Evolutionary conservation across 2,329 filamentous ascomycete species (phyloP).

Genomic region (Hypoxylon rubiginosum): DNA sequence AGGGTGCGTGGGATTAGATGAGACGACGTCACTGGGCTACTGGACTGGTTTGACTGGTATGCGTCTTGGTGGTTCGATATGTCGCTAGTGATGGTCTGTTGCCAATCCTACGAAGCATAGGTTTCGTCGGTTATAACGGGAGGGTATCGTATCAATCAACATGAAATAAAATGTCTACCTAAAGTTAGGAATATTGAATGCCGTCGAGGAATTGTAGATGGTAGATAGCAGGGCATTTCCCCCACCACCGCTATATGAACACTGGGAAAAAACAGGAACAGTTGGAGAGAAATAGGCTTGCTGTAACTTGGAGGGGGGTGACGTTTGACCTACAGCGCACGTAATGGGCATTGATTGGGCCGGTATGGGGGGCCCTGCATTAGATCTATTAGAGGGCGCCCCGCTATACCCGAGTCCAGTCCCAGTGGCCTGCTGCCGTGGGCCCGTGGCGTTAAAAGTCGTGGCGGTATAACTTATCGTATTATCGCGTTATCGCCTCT

Average conservation of each 20-base stretch:
- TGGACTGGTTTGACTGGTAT: too few relatives aligned
- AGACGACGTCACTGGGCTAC: slow-evolving; percentile 37
- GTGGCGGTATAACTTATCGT: slow-evolving; percentile 27
- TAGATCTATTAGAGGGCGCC: neutral
- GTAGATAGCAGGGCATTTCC: neutral
- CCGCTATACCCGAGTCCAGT: neutral
- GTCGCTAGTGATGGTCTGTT: slow-evolving; percentile 5
- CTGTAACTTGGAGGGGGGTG: neutral
- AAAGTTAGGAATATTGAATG: slow-evolving; percentile 17
- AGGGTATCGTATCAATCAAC: neutral
- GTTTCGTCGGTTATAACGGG: neutral
- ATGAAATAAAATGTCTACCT: neutral
- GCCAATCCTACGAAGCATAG: slow-evolving; percentile 20
- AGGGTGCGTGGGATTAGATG: slow-evolving; percentile 25
- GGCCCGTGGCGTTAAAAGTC: slow-evolving; percentile 4
- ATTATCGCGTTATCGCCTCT: slow-evolving; percentile 12
- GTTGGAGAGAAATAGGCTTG: neutral
- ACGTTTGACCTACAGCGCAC: neutral
- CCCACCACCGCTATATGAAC: slow-evolving; percentile 26
- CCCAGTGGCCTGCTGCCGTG: too few relatives aligned
- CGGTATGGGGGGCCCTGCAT: neutral
- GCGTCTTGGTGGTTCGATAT: too few relatives aligned
- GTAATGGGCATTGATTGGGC: neutral
- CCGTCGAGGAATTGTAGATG: neutral
- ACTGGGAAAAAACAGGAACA: slow-evolving; percentile 5